A percentile compares a stretch with the other conserved stretches of the same genome.
These are phyloP conservation scores for Trichosporon sp. DNA, from an alignment of 1,284 basidiomycete genomes.

Conservation along the genomic window DNA sequence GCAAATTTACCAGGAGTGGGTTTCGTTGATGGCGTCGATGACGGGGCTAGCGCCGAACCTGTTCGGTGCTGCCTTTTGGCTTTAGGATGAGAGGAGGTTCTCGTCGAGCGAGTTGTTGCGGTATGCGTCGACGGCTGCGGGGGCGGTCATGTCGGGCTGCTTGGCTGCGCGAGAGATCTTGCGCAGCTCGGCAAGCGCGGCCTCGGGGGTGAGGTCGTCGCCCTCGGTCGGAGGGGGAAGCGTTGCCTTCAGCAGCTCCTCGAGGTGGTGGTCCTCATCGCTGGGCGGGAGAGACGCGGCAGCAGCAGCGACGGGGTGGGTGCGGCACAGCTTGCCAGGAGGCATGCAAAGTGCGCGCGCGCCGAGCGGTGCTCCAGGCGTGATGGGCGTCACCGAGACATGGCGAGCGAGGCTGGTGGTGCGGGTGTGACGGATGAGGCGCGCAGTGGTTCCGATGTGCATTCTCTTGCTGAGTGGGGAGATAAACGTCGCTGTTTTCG, in stretches of 20 bases:
- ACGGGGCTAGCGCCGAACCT: background rate
- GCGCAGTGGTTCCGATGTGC: background rate
- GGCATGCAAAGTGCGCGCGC: constrained; percentile 12
- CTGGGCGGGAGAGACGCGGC: background rate
- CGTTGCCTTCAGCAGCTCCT: constrained; percentile 3
- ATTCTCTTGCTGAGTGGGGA: background rate
- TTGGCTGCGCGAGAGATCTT: background rate
- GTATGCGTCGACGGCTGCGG: background rate
- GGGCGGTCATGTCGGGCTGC: background rate
- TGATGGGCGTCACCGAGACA: background rate
- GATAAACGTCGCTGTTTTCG: background rate
- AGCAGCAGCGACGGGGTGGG: background rate
- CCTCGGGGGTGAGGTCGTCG: constrained; percentile 12
- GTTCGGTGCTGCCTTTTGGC: no score
- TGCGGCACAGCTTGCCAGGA: constrained; percentile 9
- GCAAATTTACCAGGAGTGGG: background rate
- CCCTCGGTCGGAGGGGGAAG: background rate
- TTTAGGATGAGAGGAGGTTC: background rate
- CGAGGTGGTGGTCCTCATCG: constrained; percentile 9
- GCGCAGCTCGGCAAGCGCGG: constrained; percentile 9
- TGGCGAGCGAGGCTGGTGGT: background rate
- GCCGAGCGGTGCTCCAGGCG: background rate
- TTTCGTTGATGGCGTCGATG: background rate
- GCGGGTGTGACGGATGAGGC: background rate
- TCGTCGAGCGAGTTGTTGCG: background rate